These are phyloP conservation scores for Thuja plicata DNA, from an alignment of 83 land plant genomes.

Conservation along the genomic window DNA sequence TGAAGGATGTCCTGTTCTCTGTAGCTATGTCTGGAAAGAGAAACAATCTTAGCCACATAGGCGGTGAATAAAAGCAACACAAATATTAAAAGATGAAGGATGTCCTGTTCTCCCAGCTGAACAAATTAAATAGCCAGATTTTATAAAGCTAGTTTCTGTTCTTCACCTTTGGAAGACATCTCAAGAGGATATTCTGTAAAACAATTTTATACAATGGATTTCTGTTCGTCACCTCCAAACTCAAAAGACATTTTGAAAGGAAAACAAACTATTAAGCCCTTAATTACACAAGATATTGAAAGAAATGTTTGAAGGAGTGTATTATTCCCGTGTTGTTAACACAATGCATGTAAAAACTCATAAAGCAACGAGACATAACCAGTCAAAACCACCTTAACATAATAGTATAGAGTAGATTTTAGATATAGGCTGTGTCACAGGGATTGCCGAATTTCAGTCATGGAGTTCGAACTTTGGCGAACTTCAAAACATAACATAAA, in stretches of 20 bases:
- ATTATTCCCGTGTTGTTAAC: not conserved
- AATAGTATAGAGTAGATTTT: not conserved
- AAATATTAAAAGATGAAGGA: not conserved
- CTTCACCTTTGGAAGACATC: not conserved
- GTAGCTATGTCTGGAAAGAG: not conserved
- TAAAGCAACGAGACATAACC: not conserved
- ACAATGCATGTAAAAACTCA: not conserved
- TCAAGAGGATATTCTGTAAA: not conserved
- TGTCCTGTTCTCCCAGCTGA: not conserved
- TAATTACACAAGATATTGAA: not conserved
- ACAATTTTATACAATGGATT: not conserved
- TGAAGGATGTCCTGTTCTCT: not conserved
- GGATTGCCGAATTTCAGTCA: too few relatives aligned
- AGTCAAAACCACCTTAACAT: not conserved
- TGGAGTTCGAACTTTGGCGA: too few relatives aligned
- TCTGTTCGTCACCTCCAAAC: not conserved
- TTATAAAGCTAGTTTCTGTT: not conserved
- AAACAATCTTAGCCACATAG: not conserved
- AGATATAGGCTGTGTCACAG: not conserved
- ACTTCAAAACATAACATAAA: too few relatives aligned
- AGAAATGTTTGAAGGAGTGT: not conserved
- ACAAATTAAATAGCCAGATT: not conserved
- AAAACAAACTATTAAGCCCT: not conserved
- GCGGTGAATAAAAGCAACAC: not conserved
- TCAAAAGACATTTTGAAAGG: not conserved